Evolutionary conservation across 257 asterid species (phyloP).

Genomic region (Salvia splendens): DNA sequence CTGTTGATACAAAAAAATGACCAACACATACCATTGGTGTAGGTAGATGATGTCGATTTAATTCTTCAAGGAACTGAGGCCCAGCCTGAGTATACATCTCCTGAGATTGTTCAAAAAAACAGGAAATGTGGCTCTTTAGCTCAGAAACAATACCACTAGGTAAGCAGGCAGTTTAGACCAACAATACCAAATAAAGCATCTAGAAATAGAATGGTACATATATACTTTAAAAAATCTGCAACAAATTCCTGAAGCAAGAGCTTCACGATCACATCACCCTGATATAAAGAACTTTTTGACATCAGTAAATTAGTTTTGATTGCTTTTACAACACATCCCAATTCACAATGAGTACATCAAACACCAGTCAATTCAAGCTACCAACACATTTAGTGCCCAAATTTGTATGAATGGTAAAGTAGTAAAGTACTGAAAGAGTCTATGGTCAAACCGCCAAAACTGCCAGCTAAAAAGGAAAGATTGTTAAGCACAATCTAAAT

Average conservation of each 20-base stretch:
- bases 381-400: neutral
- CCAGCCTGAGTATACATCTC: conserved; percentile 94
- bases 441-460: neutral
- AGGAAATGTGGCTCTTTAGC: conserved; percentile 13
- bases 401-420: neutral
- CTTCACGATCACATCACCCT: conserved; percentile 2
- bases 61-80: conserved; percentile 91
- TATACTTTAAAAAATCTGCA: neutral
- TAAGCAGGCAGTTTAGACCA: neutral
- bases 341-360: neutral
- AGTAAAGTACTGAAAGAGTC: neutral
- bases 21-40: conserved; percentile 61
- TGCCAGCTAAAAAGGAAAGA: neutral
- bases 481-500: neutral
- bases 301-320: too few relatives aligned
- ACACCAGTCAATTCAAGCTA: conserved; percentile 11
- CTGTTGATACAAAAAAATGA: conserved; percentile 22
- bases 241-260: conserved; percentile 1
- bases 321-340: conserved; percentile 10
- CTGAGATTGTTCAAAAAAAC: conserved; percentile 42
- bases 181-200: conserved; percentile 7
- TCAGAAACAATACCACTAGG: conserved; percentile 2
- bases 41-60: conserved; percentile 83
- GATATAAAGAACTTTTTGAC: neutral
- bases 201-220: neutral